Evolutionary conservation across 306 rosid genomes (phyloP), one percentile per base, ranked within the genome.

Genomic region (Acacia confusa): DNA sequence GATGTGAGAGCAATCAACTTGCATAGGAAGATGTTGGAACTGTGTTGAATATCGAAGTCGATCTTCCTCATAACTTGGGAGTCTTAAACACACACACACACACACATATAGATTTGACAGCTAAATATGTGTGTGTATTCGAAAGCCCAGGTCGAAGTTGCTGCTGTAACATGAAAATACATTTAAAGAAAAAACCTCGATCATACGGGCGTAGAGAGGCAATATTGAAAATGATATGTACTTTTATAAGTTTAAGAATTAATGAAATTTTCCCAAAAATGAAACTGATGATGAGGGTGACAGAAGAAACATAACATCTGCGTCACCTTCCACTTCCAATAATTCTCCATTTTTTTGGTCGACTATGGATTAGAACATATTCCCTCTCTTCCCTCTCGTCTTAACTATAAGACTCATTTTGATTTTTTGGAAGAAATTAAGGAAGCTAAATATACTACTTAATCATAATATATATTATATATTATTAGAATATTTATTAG

Each of bases 311-410:
- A 27, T 52, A 57, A 57, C 28, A 17, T 6, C 4, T 0, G 3
- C 22, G 67, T 64, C 69, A 64, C 19, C 41, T 63, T 28, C 69
- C 69, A 63, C 69, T 63, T 14, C 16, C 66, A 24, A 28, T 24
- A 53, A 53, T 19, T 20, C 11, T 53, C 10, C 7, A 17, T 47
- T 47, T 47, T 43, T 47, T 47, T 12, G 24, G 11, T 19, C 6
- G 24, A 19, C 19, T 22, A 17, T 0, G 3, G 0, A 1, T 8
- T 8, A 40, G 38, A 34, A 34, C 1, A 34, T 4, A 34, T 1
- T 34, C 0, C 1, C 1, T 36, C 7, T 34, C 0, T 1, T 34
- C 0, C 1, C 1, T 36, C 7, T 34, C 0, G 0, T 4, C 8
- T 0, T 36, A 36, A 6, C 4, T 34, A 34, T 34, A 34, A 34